A percentile compares a stretch with the other conserved stretches of the same genome.
Evolutionary conservation across 176 grass and related monocot species (phyloP).

Genomic region (Miscanthus lutarioriparius): DNA sequence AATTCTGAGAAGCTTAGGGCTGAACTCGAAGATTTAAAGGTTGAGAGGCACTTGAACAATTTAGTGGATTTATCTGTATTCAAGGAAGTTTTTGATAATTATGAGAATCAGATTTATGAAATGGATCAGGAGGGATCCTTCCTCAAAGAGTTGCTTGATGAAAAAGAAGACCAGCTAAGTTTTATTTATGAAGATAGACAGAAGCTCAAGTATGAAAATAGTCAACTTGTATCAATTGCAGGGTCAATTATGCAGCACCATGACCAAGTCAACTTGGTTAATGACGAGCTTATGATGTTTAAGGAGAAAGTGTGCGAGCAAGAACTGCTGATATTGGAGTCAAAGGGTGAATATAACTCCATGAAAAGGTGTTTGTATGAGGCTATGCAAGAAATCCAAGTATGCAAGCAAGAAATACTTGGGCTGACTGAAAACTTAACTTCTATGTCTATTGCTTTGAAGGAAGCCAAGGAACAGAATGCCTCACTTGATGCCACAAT

Average conservation of each 20-base stretch:
- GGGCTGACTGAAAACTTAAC: slow-evolving; percentile 49
- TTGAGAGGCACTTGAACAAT: slow-evolving; percentile 49
- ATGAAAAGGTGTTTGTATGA: slow-evolving; percentile 62
- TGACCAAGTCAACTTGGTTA: slow-evolving; percentile 63
- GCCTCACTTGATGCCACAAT: slow-evolving; percentile 51
- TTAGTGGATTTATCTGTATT: slow-evolving; percentile 44
- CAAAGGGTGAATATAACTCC: slow-evolving; percentile 53
- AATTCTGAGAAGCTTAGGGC: slow-evolving; percentile 41
- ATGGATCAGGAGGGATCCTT: slow-evolving; percentile 41
- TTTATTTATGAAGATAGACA: slow-evolving; percentile 52
- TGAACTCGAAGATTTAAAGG: slow-evolving; percentile 55
- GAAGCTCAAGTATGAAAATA: slow-evolving; percentile 71
- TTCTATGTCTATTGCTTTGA: slow-evolving; percentile 45
- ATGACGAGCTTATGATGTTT: slow-evolving; percentile 62
- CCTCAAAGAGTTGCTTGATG: slow-evolving; percentile 46
- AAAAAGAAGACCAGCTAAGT: slow-evolving; percentile 52
- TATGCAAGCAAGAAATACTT: slow-evolving; percentile 54
- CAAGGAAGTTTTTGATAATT: slow-evolving; percentile 41
- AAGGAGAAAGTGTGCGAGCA: slow-evolving; percentile 61
- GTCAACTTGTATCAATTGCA: slow-evolving; percentile 52
- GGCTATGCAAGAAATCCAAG: slow-evolving; percentile 50
- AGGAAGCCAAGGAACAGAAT: slow-evolving; percentile 61
- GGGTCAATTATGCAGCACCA: slow-evolving; percentile 65
- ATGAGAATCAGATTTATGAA: slow-evolving; percentile 49
- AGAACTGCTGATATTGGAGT: slow-evolving; percentile 56